Evolutionary conservation across 1,139 yeast genomes (phyloP).

Genomic region (Saccharomyces hybrid): DNA sequence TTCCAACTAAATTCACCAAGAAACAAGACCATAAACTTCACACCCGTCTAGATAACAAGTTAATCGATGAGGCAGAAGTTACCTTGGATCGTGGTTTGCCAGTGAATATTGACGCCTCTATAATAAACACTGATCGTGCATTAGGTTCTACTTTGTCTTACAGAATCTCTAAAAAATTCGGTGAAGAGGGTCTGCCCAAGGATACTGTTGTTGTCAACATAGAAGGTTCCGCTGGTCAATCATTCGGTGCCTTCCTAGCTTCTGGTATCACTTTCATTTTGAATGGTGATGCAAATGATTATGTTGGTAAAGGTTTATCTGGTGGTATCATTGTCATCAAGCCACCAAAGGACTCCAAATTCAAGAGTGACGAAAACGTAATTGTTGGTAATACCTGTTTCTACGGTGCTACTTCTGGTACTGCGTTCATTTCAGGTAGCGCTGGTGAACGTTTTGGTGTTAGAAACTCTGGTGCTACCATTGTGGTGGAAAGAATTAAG

Average conservation of each 20-base stretch:
- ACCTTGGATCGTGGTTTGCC: conserved; percentile 93
- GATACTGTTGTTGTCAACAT: conserved; percentile 92
- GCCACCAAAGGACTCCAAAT: conserved; percentile 77
- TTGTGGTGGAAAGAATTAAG: conserved; percentile 85
- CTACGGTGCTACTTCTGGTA: conserved; percentile 95
- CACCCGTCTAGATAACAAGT: conserved; percentile 86
- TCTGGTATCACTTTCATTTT: conserved; percentile 91
- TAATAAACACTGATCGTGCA: conserved; percentile 92
- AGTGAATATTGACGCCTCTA: conserved; percentile 85
- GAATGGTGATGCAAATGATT: conserved; percentile 97
- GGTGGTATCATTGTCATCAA: conserved; percentile 91
- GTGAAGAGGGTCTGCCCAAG: conserved; percentile 88
- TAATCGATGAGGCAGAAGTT: conserved; percentile 89
- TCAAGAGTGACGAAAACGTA: conserved; percentile 93
- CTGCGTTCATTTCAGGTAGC: conserved; percentile 90
- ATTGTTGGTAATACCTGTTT: conserved; percentile 95
- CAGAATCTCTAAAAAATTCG: conserved; percentile 86
- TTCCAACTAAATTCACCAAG: conserved; percentile 84
- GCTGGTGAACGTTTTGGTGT: conserved; percentile 98
- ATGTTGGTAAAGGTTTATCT: conserved; percentile 93
- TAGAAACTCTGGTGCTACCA: conserved; percentile 95
- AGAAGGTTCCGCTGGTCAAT: conserved; percentile 94
- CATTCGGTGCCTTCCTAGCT: conserved; percentile 95
- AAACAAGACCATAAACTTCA: conserved; percentile 93
- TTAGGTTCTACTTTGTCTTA: conserved; percentile 91